Percentiles rank a stretch among this genome's conserved stretches.
phyloP scores from a whole-genome alignment of 2,329 filamentous ascomycete genomes.

The Trichoderma sp. region DNA sequence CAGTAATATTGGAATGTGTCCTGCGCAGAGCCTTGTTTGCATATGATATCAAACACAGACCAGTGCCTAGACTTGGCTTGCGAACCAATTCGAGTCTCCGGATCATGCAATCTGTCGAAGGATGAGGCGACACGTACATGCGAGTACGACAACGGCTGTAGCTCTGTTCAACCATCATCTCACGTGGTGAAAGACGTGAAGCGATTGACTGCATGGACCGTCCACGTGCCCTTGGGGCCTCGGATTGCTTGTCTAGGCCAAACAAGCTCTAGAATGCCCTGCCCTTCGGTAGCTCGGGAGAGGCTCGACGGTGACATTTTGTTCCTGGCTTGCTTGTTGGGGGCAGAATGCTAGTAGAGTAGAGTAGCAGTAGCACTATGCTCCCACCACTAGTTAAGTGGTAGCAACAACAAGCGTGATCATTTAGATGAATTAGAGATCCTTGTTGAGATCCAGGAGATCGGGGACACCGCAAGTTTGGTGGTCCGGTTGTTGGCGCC shows the following conservation, averaged over 20 bases:
- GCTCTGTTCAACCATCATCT: constrained; percentile 1
- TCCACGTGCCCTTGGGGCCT: constrained; percentile 9
- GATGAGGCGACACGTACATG: background rate
- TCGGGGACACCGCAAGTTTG: constrained; percentile 20
- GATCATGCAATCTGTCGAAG: background rate
- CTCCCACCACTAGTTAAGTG: background rate
- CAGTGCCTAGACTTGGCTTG: background rate
- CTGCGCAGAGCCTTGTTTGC: background rate
- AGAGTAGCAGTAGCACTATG: background rate
- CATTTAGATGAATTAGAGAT: constrained; percentile 8
- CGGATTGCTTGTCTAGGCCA: constrained; percentile 12
- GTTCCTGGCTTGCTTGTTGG: constrained; percentile 13
- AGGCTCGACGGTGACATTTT: background rate
- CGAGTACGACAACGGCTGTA: background rate
- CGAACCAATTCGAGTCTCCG: background rate
- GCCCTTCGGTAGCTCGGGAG: background rate
- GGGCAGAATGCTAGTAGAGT: background rate
- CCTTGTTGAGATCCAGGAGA: constrained; percentile 20
- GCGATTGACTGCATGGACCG: background rate
- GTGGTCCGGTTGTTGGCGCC: background rate
- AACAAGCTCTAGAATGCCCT: constrained; percentile 11
- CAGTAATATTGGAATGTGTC: background rate
- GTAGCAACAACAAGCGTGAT: background rate
- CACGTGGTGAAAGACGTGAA: background rate
- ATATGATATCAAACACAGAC: background rate